phyloP scores from a whole-genome alignment of 2,329 filamentous ascomycete genomes.

The Bretziella fagacearum region DNA sequence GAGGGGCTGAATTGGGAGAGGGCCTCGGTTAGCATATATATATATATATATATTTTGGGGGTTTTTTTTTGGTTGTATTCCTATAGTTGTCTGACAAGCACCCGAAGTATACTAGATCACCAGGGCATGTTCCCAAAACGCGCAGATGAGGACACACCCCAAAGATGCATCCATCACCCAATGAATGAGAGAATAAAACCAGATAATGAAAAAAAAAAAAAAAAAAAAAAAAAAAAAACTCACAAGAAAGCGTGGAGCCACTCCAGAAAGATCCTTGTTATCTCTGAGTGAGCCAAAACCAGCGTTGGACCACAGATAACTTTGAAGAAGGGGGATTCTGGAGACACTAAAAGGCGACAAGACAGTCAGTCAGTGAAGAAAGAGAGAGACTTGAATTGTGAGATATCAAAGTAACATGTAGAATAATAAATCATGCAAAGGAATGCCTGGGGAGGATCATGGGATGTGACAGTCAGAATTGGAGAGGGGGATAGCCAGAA shows the following conservation, averaged over 20 bases:
- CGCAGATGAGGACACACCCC: too few species aligned
- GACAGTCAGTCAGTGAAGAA: background rate
- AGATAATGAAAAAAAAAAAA: too few species aligned
- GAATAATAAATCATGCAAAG: background rate
- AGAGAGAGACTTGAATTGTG: too few species aligned
- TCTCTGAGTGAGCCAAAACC: conserved; percentile 13
- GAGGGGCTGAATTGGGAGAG: conserved; percentile 30
- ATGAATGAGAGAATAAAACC: too few species aligned
- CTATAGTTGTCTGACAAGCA: too few species aligned
- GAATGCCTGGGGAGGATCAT: background rate
- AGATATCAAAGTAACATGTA: background rate
- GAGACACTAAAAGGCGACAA: background rate
- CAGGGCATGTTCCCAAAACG: too few species aligned
- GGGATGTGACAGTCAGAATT: background rate
- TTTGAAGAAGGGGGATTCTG: background rate
- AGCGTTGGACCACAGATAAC: conserved; percentile 14
- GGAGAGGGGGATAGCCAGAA: too few species aligned
- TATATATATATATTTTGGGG: too few species aligned
- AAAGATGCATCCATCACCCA: too few species aligned
- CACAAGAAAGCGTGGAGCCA: conserved; percentile 11
- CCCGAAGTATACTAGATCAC: too few species aligned
- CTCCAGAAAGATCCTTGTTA: conserved; percentile 3
- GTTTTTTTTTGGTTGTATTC: too few species aligned
- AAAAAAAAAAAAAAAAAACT: conserved; percentile 8
- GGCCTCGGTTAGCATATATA: background rate